Evolutionary conservation across 805 yeast species (phyloP), one percentile per base, ranked within the genome.

Genomic region (Zygoascus flipseniorum): DNA sequence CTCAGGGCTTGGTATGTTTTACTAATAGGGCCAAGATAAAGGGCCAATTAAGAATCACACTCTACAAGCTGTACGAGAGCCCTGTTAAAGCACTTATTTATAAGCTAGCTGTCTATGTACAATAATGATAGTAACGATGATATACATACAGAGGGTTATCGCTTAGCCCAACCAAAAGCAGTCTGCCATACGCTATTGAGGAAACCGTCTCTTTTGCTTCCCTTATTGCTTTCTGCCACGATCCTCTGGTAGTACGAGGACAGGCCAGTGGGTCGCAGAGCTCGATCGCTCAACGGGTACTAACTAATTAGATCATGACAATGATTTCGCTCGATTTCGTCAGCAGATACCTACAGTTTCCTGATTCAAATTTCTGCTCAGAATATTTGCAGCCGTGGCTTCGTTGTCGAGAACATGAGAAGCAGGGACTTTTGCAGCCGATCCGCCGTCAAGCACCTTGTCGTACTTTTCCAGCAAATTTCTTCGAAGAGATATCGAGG

Each of bases 231-330:
- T 65, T 88, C 95, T 28, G 76, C 74, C 69, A 84, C 59, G 51
- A 89, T 74, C 62, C 93, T 76, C 43, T 75, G 78, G 63, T 89
- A 89, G 65, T 89, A 89, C 47, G 76, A 68, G 2, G 95, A 89
- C 68, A 88, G 86, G 1, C 96, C 96, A 62, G 83, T 82, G n/a
- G 97, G 97, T 59, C 69, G 74, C 62, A 80, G 69, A 58, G 89
- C 69, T 64, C 85, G 85, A 45, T 81, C 85, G 53, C 62, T 51
- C 1, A 64, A 57, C 11, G 61, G 59, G 56, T 66, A 68, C 58
- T 58, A 18, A 23, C 6, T 41, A 53, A 54, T 51, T 48, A 48
- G 5, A 31, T 31, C 31, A 31, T 14, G 18, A 26, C 14, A 31
- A 23, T 4, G 6, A 4, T 23, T 23, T 23, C 28, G 6, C 28